phyloP scores from a whole-genome alignment of 345 rosid genomes.

The Dimocarpus longan region DNA sequence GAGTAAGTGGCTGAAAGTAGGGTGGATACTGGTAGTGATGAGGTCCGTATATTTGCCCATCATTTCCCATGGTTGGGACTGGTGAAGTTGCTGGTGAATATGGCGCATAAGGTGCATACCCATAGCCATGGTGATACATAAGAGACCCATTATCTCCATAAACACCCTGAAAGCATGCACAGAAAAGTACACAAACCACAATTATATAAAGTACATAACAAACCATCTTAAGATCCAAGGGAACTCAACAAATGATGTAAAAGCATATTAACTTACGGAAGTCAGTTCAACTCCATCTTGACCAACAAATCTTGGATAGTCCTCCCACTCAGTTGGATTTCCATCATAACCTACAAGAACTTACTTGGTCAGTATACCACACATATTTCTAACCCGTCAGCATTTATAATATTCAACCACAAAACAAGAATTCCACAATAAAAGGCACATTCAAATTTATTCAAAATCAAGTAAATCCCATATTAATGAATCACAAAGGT shows the following conservation, averaged over 20 bases:
- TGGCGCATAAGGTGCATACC: constrained; percentile 67
- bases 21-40: constrained; percentile 94
- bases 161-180: constrained; percentile 47
- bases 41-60: constrained; percentile 77
- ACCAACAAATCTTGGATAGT: constrained; percentile 53
- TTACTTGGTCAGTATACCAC: constrained; percentile 6
- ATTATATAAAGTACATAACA: not conserved
- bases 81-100: constrained; percentile 88
- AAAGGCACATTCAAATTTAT: not conserved
- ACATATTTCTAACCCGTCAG: not conserved
- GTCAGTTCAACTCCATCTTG: constrained; percentile 74
- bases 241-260: not conserved
- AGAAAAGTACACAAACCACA: not conserved
- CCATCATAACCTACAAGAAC: constrained; percentile 54
- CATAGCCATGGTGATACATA: constrained; percentile 71
- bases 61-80: constrained; percentile 78
- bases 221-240: not conserved
- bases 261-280: constrained; percentile 45
- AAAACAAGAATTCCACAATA: not conserved
- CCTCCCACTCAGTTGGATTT: constrained; percentile 68
- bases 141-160: constrained; percentile 83
- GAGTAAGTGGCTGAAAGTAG: constrained; percentile 63
- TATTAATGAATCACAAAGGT: not conserved
- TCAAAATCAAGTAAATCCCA: not conserved
- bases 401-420: not conserved